Conservation (phyloP, 2,329 filamentous ascomycete species). For the Nothopassalora personata region DNA sequence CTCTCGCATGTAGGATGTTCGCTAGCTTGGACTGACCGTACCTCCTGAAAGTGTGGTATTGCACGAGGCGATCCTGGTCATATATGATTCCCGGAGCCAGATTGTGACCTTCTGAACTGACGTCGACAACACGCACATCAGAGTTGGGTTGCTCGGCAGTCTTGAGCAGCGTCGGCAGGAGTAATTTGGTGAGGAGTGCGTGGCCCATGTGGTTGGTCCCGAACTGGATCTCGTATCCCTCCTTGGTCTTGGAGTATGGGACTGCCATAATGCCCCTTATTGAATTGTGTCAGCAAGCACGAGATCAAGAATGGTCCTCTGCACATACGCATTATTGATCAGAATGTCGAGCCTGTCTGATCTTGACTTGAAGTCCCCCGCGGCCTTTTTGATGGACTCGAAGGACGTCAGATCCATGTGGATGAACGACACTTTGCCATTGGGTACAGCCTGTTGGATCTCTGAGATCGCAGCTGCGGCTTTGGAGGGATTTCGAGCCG, state of each 20-base stretch:
- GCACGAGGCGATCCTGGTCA: conserved; percentile 32
- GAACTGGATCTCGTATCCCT: conserved; percentile 49
- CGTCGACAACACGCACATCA: conserved; percentile 45
- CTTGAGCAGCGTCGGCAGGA: conserved; percentile 41
- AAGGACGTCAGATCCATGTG: conserved; percentile 49
- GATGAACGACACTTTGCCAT: conserved; percentile 40
- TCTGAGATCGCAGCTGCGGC: conserved; percentile 39
- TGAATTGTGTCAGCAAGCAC: conserved; percentile 15
- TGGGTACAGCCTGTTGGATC: conserved; percentile 34
- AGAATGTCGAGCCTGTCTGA: conserved; percentile 36
- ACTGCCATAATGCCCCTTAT: conserved; percentile 39
- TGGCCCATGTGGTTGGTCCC: conserved; percentile 50
- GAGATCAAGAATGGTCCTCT: conserved; percentile 26
- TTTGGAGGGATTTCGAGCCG: conserved; percentile 41
- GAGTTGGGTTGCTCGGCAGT: conserved; percentile 31
- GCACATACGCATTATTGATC: conserved; percentile 22
- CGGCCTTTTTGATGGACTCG: conserved; percentile 45
- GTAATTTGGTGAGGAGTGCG: conserved; percentile 43
- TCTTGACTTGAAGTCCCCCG: conserved; percentile 33
- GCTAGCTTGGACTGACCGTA: conserved; percentile 62
- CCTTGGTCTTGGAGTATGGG: conserved; percentile 37
- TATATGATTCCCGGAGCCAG: conserved; percentile 31
- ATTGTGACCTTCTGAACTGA: conserved; percentile 35
- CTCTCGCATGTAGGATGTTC: conserved; percentile 54
- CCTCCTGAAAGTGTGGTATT: conserved; percentile 36